phyloP scores from a whole-genome alignment of 78 protist genomes.

The Dictyostelium capitatum region DNA sequence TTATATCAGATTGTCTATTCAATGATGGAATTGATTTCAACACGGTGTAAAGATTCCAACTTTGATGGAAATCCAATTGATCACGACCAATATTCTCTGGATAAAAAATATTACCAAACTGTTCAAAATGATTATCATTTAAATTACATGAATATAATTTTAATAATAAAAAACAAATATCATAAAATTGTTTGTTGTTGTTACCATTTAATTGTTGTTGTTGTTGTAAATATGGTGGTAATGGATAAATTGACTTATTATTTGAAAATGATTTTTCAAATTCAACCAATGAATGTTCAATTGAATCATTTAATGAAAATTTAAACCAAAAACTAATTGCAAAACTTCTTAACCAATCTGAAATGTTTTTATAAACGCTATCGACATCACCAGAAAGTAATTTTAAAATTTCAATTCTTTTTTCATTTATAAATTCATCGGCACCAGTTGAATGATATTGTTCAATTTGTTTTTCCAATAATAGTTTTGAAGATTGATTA shows the following conservation, averaged over 20 bases:
- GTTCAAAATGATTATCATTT: not conserved
- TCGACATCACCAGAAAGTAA: slow-evolving; percentile 59
- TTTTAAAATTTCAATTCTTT: slow-evolving; percentile 48
- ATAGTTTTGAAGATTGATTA: not conserved
- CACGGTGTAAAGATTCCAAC: slow-evolving; percentile 54
- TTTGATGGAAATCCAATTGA: slow-evolving; percentile 37
- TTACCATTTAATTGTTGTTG: not conserved
- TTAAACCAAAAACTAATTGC: slow-evolving; percentile 69
- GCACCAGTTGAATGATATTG: slow-evolving; percentile 42
- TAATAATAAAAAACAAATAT: slow-evolving; percentile 51
- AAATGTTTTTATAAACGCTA: slow-evolving; percentile 41
- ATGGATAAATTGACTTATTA: slow-evolving; percentile 15
- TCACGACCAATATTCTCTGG: slow-evolving; percentile 53
- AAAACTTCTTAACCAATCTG: slow-evolving; percentile 77
- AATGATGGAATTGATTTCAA: slow-evolving; percentile 40
- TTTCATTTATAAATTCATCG: slow-evolving; percentile 7
- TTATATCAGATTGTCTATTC: slow-evolving; percentile 36
- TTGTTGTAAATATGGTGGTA: slow-evolving; percentile 30
- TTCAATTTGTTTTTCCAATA: slow-evolving; percentile 4
- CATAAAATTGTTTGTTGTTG: not conserved
- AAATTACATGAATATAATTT: slow-evolving; percentile 7
- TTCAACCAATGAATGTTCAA: not conserved
- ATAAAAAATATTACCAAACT: slow-evolving; percentile 31
- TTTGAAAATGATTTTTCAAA: slow-evolving; percentile 1
- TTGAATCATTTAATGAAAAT: not conserved